Evolutionary conservation across 768 basidiomycete genomes (phyloP).

Genomic region (Termitomyces sp.): DNA sequence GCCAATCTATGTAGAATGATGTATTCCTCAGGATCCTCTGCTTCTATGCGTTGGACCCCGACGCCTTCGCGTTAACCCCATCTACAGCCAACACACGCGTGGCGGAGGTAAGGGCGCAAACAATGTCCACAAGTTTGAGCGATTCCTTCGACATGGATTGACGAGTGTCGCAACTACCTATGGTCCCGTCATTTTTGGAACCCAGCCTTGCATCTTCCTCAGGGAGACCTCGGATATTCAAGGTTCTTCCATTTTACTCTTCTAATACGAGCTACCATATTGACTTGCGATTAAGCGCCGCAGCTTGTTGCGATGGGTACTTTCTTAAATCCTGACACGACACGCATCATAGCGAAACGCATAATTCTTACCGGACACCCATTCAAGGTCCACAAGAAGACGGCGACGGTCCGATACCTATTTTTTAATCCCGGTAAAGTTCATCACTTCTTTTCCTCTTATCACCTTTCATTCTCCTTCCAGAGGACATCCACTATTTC

Average conservation of each 20-base stretch:
- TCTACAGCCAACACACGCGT: slow-evolving; percentile 88
- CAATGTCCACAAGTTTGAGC: slow-evolving; percentile 96
- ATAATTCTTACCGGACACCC: slow-evolving; percentile 94
- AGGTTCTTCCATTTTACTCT: slow-evolving; percentile 36
- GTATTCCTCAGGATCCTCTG: slow-evolving; percentile 65
- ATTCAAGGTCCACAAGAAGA: slow-evolving; percentile 95
- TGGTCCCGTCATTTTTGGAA: slow-evolving; percentile 85
- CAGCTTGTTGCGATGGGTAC: slow-evolving; percentile 86
- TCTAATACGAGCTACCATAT: not conserved
- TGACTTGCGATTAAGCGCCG: slow-evolving; percentile 42
- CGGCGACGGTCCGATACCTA: slow-evolving; percentile 97
- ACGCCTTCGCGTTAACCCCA: slow-evolving; percentile 75
- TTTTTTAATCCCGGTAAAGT: slow-evolving; percentile 83
- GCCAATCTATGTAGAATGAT: slow-evolving; percentile 2
- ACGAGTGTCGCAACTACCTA: slow-evolving; percentile 85
- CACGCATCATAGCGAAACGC: slow-evolving; percentile 89
- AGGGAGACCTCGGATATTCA: slow-evolving; percentile 61
- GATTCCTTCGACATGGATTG: slow-evolving; percentile 78
- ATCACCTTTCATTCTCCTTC: slow-evolving; percentile 6
- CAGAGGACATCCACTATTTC: slow-evolving; percentile 88
- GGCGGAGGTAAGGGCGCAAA: slow-evolving; percentile 90
- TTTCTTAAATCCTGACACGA: slow-evolving; percentile 86
- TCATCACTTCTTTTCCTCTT: slow-evolving; percentile 1
- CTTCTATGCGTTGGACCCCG: slow-evolving; percentile 87
- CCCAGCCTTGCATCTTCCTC: slow-evolving; percentile 72